Percentiles rank a stretch among this genome's conserved stretches.
phyloP scores from a whole-genome alignment of 106 monocot genomes.

The Apostasia ramifera region DNA sequence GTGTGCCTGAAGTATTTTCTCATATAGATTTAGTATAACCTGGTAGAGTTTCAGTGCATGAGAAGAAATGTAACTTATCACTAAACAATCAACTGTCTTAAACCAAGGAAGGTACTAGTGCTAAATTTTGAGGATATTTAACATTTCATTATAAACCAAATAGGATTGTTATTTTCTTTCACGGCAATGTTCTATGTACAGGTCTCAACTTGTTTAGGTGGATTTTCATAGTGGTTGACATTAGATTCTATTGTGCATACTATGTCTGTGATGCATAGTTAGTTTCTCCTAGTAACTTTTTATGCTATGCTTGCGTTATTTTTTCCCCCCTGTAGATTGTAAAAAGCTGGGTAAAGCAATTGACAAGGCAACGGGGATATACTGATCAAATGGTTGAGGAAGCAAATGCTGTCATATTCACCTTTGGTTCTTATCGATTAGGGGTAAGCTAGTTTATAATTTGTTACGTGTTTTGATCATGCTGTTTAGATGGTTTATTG shows the following conservation, averaged over 20 bases:
- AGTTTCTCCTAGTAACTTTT: neutral
- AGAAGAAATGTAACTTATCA: too few species aligned
- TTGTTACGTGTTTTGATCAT: neutral
- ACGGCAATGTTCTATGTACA: neutral
- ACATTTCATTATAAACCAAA: too few species aligned
- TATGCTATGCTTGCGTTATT: neutral
- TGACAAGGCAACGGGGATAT: slow-evolving; percentile 81
- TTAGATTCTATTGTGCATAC: neutral
- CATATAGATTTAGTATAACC: too few species aligned
- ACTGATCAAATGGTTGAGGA: slow-evolving; percentile 95
- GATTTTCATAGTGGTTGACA: neutral
- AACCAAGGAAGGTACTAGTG: too few species aligned
- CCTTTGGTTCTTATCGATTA: slow-evolving; percentile 95
- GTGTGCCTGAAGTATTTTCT: too few species aligned
- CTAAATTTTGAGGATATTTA: too few species aligned
- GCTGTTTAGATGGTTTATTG: too few species aligned
- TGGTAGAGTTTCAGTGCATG: too few species aligned
- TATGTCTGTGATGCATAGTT: too few species aligned
- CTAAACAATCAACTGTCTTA: too few species aligned
- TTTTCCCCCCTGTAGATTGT: slow-evolving; percentile 41
- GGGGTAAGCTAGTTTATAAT: slow-evolving; percentile 54
- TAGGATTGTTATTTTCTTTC: neutral
- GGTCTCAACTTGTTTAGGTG: neutral
- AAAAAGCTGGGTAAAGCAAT: slow-evolving; percentile 90
- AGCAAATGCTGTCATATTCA: slow-evolving; percentile 91